A percentile compares a stretch with the other conserved stretches of the same genome.
These are phyloP conservation scores for Phytophthora tentaculata DNA, from an alignment of 352 stramenopile species.

Conservation along the genomic window DNA sequence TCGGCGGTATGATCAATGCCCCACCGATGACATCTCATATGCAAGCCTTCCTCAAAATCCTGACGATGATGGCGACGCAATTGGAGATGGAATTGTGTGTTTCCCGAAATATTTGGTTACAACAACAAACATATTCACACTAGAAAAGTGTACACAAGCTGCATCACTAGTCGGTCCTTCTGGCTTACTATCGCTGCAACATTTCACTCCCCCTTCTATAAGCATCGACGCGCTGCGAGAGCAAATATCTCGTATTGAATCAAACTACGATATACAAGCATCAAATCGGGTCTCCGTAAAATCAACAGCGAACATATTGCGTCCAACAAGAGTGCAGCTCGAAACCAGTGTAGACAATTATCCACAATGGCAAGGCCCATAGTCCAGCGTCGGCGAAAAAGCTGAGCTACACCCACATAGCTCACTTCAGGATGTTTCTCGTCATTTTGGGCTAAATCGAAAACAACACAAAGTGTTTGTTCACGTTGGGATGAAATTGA, in stretches of 20 bases:
- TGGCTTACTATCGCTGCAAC: too few relatives aligned
- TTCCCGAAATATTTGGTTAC: conserved; percentile 3
- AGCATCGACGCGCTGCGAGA: neutral
- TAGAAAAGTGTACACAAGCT: neutral
- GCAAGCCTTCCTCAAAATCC: neutral
- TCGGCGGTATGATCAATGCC: neutral
- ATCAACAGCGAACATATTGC: neutral
- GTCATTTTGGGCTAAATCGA: conserved; percentile 1
- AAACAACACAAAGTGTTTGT: conserved; percentile 8
- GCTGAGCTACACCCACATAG: conserved; percentile 1
- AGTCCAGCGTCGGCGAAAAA: neutral
- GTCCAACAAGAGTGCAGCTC: neutral
- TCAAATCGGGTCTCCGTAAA: neutral
- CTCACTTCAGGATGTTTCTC: neutral
- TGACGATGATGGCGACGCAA: neutral
- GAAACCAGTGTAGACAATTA: neutral
- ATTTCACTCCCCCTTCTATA: too few relatives aligned
- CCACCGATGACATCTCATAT: neutral
- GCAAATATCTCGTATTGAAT: neutral
- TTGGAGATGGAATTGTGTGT: conserved; percentile 5
- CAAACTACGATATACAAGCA: neutral
- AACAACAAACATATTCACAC: neutral
- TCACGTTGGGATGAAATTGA: neutral
- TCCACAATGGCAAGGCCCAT: neutral
- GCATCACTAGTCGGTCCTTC: neutral